Conservation (phyloP, 129 eudicot species). For the Mikania micrantha region DNA sequence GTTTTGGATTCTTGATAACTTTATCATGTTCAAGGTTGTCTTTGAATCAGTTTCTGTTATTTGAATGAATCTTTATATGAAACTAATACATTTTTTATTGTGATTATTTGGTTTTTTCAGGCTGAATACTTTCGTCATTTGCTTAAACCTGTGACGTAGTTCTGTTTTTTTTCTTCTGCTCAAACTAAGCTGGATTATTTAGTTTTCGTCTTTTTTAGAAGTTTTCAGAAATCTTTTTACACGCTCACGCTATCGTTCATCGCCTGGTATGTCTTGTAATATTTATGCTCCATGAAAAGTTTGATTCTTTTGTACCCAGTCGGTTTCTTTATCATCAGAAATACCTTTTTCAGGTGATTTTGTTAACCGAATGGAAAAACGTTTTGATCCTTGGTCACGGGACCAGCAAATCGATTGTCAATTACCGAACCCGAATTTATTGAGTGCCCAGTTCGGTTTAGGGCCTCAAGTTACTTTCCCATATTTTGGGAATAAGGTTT, state of each 20-base stretch:
- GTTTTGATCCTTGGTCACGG: slow-evolving; percentile 44
- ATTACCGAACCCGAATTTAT: slow-evolving; percentile 19
- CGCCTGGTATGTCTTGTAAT: slow-evolving; percentile 29
- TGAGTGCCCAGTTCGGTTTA: slow-evolving; percentile 26
- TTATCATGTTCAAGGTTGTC: slow-evolving; percentile 18
- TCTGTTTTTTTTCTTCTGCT: slow-evolving; percentile 16
- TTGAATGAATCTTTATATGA: no score
- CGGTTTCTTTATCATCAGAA: neutral
- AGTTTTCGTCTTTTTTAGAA: slow-evolving; percentile 38
- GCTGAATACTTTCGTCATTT: slow-evolving; percentile 90
- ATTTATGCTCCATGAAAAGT: neutral
- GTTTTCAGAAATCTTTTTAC: slow-evolving; percentile 31
- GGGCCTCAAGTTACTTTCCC: slow-evolving; percentile 33
- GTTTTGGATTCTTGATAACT: slow-evolving; percentile 21
- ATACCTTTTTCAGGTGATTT: slow-evolving; percentile 39
- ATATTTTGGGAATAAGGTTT: slow-evolving; percentile 26
- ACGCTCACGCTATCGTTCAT: slow-evolving; percentile 6
- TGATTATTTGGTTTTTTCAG: slow-evolving; percentile 40
- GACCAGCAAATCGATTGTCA: slow-evolving; percentile 29
- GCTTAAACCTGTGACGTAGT: slow-evolving; percentile 96
- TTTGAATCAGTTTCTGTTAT: slow-evolving; percentile 18
- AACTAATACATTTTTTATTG: slow-evolving; percentile 15
- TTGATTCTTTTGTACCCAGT: neutral
- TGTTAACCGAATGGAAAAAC: slow-evolving; percentile 58
- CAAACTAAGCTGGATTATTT: slow-evolving; percentile 54